Evolutionary conservation across 2,329 filamentous ascomycete genomes (phyloP).

Genomic region (Arthrobotrys entomopaga): DNA sequence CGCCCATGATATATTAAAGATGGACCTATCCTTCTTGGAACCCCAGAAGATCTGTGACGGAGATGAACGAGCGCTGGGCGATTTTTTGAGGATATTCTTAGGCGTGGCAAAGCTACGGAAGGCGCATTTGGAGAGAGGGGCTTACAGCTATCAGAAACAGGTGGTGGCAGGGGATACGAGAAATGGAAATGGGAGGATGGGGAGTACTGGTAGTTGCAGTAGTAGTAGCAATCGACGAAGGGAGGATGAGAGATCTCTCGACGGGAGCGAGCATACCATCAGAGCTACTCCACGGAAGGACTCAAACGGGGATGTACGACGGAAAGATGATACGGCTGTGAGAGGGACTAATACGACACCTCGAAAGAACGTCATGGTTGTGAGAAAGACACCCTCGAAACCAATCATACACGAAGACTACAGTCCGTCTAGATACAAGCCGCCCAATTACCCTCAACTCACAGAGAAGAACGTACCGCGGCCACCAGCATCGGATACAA

Average conservation of each 20-base stretch:
- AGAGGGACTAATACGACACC: conserved; percentile 18
- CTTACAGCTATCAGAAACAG: conserved; percentile 14
- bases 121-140: conserved; percentile 38
- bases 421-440: conserved; percentile 23
- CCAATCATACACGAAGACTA: conserved; percentile 22
- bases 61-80: conserved; percentile 44
- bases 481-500: conserved; percentile 40
- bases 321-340: conserved; percentile 7
- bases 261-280: conserved; percentile 47
- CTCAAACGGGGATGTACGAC: neutral
- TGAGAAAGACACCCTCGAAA: conserved; percentile 38
- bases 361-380: conserved; percentile 6
- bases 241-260: conserved; percentile 26
- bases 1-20: conserved; percentile 88
- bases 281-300: conserved; percentile 18
- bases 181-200: neutral
- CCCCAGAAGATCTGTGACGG: conserved; percentile 46
- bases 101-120: conserved; percentile 49
- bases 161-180: conserved; percentile 28
- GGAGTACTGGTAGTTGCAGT: neutral
- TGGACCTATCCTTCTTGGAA: conserved; percentile 79
- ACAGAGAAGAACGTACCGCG: conserved; percentile 12
- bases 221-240: conserved; percentile 1
- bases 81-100: conserved; percentile 52
- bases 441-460: conserved; percentile 19